A percentile compares a stretch with the other conserved stretches of the same genome.
Conservation (phyloP, 768 basidiomycete species). For the Tremella mesenterica region DNA sequence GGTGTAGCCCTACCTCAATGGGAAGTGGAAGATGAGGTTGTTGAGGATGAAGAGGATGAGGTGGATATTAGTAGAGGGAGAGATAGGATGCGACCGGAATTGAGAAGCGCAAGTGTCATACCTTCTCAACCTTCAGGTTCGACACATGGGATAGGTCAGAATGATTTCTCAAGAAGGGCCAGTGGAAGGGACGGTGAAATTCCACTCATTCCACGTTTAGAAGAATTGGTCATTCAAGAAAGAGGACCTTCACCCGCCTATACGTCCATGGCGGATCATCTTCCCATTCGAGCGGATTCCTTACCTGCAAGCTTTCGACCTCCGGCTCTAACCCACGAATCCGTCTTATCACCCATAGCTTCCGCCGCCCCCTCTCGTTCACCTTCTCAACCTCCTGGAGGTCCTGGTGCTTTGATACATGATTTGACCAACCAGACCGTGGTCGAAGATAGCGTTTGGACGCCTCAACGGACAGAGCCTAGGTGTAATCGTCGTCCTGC, state of each 20-base stretch:
- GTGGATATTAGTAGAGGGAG: constrained; percentile 7
- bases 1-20: constrained; percentile 28
- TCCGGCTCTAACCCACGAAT: constrained; percentile 11
- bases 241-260: constrained; percentile 41
- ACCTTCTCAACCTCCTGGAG: too few relatives aligned
- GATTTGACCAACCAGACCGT: too few relatives aligned
- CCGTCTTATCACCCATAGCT: constrained; percentile 26
- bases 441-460: too few relatives aligned
- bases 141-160: constrained; percentile 16
- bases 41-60: constrained; percentile 15
- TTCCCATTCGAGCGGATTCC: background rate
- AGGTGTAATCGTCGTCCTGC: too few relatives aligned
- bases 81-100: constrained; percentile 7
- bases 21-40: constrained; percentile 24
- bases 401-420: too few relatives aligned
- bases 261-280: constrained; percentile 16
- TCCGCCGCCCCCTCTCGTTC: constrained; percentile 24
- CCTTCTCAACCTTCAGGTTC: too few relatives aligned
- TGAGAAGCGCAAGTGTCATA: constrained; percentile 28
- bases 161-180: constrained; percentile 20
- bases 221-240: background rate
- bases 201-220: background rate
- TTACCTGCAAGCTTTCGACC: constrained; percentile 3
- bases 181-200: constrained; percentile 9
- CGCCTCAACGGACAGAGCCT: too few relatives aligned